Conservation (phyloP, 2,329 filamentous ascomycete genomes). For the Fusarium liriodendri region DNA sequence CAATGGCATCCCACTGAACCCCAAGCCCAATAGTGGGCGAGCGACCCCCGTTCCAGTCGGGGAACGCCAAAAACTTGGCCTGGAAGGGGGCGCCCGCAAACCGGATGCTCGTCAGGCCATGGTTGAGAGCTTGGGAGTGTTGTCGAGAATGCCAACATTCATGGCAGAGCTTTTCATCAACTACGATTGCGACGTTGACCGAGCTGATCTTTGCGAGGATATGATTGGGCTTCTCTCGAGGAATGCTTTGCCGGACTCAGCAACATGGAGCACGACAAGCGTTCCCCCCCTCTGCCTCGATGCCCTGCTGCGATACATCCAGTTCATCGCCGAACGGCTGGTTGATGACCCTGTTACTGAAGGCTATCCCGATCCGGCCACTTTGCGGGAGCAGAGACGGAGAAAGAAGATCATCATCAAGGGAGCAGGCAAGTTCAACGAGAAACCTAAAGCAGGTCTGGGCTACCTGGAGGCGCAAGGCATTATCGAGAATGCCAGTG, state of each 20-base stretch:
- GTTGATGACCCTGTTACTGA: conserved; percentile 74
- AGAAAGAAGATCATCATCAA: conserved; percentile 91
- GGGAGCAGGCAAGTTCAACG: conserved; percentile 92
- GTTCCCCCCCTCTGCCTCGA: conserved; percentile 95
- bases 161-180: conserved; percentile 97
- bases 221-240: conserved; percentile 92
- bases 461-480: conserved; percentile 87
- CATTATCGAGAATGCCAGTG: conserved; percentile 80
- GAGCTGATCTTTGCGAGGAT: conserved; percentile 93
- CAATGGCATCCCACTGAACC: conserved; percentile 90
- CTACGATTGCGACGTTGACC: conserved; percentile 95
- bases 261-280: conserved; percentile 98
- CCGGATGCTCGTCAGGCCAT: conserved; percentile 97
- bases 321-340: conserved; percentile 89
- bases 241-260: conserved; percentile 96
- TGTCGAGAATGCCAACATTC: conserved; percentile 92
- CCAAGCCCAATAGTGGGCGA: conserved; percentile 83
- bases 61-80: conserved; percentile 89
- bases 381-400: conserved; percentile 76
- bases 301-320: conserved; percentile 88
- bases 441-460: conserved; percentile 89
- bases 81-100: conserved; percentile 91
- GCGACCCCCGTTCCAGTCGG: conserved; percentile 92
- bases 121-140: conserved; percentile 94
- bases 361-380: conserved; percentile 73